phyloP scores from a whole-genome alignment of 306 rosid genomes.

The Ammopiptanthus mongolicus region DNA sequence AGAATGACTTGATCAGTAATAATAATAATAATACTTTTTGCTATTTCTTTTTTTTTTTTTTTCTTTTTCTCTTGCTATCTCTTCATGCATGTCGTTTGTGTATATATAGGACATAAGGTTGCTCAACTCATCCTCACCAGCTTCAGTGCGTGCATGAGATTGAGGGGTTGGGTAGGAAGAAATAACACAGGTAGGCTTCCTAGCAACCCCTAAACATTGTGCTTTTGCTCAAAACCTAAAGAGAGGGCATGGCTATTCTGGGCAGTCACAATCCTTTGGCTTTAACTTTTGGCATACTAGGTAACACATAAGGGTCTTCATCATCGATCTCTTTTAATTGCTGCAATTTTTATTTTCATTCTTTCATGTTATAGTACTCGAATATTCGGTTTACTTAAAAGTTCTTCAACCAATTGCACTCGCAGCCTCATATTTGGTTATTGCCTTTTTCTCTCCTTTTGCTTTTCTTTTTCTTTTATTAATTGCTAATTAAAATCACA shows the following conservation, averaged over 20 bases:
- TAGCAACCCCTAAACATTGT: slow-evolving; percentile 23
- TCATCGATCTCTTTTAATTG: background rate
- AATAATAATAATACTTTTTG: background rate
- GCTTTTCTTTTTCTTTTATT: background rate
- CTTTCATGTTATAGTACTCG: background rate
- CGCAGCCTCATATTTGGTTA: background rate
- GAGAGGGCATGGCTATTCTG: slow-evolving; percentile 28
- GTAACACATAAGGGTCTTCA: slow-evolving; percentile 23
- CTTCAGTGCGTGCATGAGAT: slow-evolving; percentile 13
- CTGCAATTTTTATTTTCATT: background rate
- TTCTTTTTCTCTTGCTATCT: background rate
- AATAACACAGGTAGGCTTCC: background rate
- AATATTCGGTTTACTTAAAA: background rate
- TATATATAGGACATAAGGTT: slow-evolving; percentile 17
- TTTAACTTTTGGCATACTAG: slow-evolving; percentile 62
- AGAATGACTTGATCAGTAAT: slow-evolving; percentile 20
- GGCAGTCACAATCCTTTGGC: slow-evolving; percentile 30
- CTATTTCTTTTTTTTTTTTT: background rate
- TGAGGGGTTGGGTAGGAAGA: slow-evolving; percentile 3
- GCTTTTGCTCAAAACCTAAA: background rate
- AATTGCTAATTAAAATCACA: background rate
- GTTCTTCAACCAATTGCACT: background rate
- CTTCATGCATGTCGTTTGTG: background rate
- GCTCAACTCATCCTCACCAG: slow-evolving; percentile 8
- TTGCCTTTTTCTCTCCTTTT: background rate